phyloP scores from a whole-genome alignment of 2,329 filamentous ascomycete genomes.

The Tolypocladium sp. region DNA sequence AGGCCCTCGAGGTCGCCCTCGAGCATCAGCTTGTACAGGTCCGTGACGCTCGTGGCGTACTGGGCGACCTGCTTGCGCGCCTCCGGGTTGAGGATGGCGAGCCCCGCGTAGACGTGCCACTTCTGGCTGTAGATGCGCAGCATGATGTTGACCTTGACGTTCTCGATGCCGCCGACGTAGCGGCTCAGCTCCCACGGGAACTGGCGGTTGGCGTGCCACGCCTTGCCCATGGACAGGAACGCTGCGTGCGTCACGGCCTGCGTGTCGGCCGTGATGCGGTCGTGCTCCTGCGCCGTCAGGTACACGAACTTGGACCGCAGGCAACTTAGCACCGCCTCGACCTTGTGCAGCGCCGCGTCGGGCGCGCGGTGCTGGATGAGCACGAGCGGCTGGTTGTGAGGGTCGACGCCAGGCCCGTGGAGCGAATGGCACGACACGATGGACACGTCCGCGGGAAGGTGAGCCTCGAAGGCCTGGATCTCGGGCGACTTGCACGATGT shows the following conservation, averaged over 20 bases:
- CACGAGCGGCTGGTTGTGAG: constrained; percentile 82
- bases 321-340: constrained; percentile 73
- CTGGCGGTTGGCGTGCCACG: constrained; percentile 90
- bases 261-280: constrained; percentile 95
- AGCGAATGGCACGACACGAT: constrained; percentile 96
- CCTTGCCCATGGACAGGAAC: constrained; percentile 94
- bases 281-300: constrained; percentile 78
- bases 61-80: constrained; percentile 88
- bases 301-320: constrained; percentile 80
- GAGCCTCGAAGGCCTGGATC: constrained; percentile 82
- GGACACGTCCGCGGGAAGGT: constrained; percentile 80
- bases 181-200: constrained; percentile 97
- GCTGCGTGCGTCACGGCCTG: constrained; percentile 97
- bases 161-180: constrained; percentile 95
- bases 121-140: constrained; percentile 97
- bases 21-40: constrained; percentile 95
- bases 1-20: constrained; percentile 72
- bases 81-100: constrained; percentile 92
- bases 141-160: constrained; percentile 98
- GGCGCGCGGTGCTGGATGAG: constrained; percentile 89
- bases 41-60: constrained; percentile 86
- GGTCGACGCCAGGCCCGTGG: constrained; percentile 84
- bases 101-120: constrained; percentile 97
- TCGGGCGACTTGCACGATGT: constrained; percentile 98
- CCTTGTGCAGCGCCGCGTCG: constrained; percentile 63